phyloP scores from a whole-genome alignment of 129 eudicot species.

The Chrysanthemum makinoi region DNA sequence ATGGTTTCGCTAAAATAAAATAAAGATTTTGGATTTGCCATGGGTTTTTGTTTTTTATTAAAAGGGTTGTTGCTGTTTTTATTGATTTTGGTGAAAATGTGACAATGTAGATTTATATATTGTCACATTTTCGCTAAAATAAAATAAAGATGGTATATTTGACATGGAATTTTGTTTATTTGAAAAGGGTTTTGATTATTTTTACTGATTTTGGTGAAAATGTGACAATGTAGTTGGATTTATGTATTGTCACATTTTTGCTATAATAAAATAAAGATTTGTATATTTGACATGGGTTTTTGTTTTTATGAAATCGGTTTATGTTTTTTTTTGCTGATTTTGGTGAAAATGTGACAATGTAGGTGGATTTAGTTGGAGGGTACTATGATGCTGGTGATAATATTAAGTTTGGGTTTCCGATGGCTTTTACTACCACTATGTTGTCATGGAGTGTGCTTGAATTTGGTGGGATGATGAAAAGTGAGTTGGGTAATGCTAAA shows the following conservation, averaged over 20 bases:
- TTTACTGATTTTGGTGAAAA: conserved; percentile 14
- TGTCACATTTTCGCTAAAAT: not conserved
- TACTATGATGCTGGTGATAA: conserved; percentile 98
- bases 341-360: conserved; percentile 42
- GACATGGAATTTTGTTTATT: not conserved
- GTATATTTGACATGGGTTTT: conserved; percentile 3
- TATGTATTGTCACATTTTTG: not conserved
- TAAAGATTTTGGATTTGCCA: not conserved
- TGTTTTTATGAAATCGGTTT: not conserved
- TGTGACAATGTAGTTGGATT: not conserved
- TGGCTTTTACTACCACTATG: conserved; percentile 99
- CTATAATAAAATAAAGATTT: not conserved
- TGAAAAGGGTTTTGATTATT: not conserved
- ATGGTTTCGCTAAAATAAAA: not conserved
- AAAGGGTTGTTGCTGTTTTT: not conserved
- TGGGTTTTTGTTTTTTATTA: not conserved
- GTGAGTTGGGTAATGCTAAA: conserved; percentile 72
- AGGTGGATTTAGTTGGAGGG: conserved; percentile 97
- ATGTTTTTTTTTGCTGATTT: conserved; percentile 5
- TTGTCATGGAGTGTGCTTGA: conserved; percentile 98
- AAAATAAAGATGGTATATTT: not conserved
- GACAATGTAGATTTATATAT: not conserved
- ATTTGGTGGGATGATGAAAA: conserved; percentile 92
- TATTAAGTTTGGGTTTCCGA: conserved; percentile 92
- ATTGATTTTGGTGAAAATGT: too few relatives aligned